These are phyloP conservation scores for Xylaria sp. DNA, from an alignment of 495 filamentous ascomycete species.

Conservation along the genomic window DNA sequence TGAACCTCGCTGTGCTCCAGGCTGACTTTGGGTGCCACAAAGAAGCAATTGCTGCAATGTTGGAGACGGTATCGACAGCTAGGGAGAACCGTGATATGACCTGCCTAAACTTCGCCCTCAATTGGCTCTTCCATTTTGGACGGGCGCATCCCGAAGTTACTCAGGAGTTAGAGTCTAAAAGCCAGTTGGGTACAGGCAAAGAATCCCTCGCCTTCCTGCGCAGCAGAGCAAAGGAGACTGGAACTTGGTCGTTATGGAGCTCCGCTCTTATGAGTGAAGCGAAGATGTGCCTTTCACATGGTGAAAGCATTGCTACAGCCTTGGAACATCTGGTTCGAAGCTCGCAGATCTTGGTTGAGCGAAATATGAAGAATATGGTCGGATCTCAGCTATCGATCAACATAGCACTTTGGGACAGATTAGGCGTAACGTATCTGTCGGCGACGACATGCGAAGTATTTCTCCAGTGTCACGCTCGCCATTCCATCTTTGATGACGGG, in stretches of 20 bases:
- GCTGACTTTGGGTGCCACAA: conserved; percentile 92
- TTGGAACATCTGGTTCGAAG: conserved; percentile 81
- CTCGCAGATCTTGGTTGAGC: conserved; percentile 80
- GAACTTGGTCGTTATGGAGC: conserved; percentile 86
- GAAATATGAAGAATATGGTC: conserved; percentile 73
- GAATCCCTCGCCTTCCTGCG: conserved; percentile 87
- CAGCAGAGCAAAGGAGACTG: conserved; percentile 83
- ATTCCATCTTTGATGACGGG: conserved; percentile 76
- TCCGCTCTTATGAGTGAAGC: conserved; percentile 87
- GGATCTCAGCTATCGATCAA: conserved; percentile 75
- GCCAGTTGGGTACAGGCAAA: conserved; percentile 77
- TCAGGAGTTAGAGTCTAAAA: conserved; percentile 70
- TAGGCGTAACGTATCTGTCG: conserved; percentile 73
- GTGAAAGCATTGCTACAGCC: conserved; percentile 78
- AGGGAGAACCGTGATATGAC: conserved; percentile 90
- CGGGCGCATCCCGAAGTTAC: conserved; percentile 82
- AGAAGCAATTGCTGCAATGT: conserved; percentile 91
- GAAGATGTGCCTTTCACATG: conserved; percentile 74
- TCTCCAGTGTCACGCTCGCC: conserved; percentile 70
- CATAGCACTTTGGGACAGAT: conserved; percentile 75
- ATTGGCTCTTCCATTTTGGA: conserved; percentile 96
- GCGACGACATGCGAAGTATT: conserved; percentile 76
- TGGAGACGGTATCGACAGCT: conserved; percentile 89
- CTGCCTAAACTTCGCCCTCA: conserved; percentile 93
- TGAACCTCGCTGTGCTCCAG: conserved; percentile 91